phyloP scores from a whole-genome alignment of 495 filamentous ascomycete species.

The Hyphodiscus hymeniophilus region DNA sequence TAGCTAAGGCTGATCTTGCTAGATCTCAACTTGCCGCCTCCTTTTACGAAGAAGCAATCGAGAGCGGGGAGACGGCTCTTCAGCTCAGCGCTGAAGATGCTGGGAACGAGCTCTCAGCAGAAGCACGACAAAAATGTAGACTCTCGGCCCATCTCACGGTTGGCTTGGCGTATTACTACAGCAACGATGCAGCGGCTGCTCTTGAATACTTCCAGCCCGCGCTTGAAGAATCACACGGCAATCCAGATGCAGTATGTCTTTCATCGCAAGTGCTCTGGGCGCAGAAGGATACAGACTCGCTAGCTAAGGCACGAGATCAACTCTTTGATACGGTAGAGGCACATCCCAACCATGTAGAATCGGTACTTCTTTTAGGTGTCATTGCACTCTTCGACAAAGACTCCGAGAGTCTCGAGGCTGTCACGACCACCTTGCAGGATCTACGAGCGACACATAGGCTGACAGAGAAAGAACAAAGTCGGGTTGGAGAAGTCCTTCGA shows the following conservation, averaged over 20 bases:
- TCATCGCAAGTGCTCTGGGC: conserved; percentile 90
- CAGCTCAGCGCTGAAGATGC: conserved; percentile 58
- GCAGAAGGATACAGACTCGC: conserved; percentile 67
- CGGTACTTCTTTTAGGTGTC: conserved; percentile 69
- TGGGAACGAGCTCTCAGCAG: conserved; percentile 39
- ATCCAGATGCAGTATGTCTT: conserved; percentile 81
- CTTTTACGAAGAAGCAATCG: conserved; percentile 55
- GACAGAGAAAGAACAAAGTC: conserved; percentile 34
- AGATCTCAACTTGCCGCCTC: conserved; percentile 63
- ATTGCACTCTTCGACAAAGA: conserved; percentile 77
- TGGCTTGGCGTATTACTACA: conserved; percentile 72
- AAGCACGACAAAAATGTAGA: conserved; percentile 53
- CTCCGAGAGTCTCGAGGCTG: conserved; percentile 68
- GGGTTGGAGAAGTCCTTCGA: conserved; percentile 37
- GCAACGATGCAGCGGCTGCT: conserved; percentile 50
- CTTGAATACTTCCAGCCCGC: conserved; percentile 76
- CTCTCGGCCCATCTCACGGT: conserved; percentile 82
- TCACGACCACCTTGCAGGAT: conserved; percentile 64
- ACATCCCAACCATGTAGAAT: conserved; percentile 64
- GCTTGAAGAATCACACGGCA: conserved; percentile 64
- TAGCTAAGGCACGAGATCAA: conserved; percentile 66
- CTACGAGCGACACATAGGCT: conserved; percentile 55
- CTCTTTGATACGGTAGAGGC: conserved; percentile 69
- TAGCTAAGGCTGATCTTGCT: conserved; percentile 82
- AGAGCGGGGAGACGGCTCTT: conserved; percentile 64